Evolutionary conservation across 2,329 filamentous ascomycete species (phyloP).

Genomic region (Camptophora hylomeconis): DNA sequence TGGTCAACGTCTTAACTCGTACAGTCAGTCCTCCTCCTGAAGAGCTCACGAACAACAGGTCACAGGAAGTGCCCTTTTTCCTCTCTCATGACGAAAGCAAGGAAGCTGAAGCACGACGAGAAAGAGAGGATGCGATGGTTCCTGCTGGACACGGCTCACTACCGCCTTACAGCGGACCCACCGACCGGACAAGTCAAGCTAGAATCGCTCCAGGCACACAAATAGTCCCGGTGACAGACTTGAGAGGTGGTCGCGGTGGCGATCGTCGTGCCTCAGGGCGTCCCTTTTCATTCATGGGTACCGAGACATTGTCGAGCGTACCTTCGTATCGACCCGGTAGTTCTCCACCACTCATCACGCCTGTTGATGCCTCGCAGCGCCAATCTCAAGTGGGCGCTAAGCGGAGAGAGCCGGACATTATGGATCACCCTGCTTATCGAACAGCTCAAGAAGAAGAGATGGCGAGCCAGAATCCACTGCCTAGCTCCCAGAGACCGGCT

Average conservation of each 20-base stretch:
- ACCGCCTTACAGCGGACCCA: conserved; percentile 1
- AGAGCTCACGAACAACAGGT: too few species aligned
- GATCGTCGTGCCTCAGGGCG: not conserved
- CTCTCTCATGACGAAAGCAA: not conserved
- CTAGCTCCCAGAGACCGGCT: conserved; percentile 12
- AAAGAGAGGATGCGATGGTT: conserved; percentile 2
- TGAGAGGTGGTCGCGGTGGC: conserved; percentile 1
- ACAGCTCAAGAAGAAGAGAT: too few species aligned
- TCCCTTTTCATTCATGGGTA: conserved; percentile 3
- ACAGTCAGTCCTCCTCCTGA: conserved; percentile 1
- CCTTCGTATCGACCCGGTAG: too few species aligned
- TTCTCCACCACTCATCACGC: too few species aligned
- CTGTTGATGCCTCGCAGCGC: too few species aligned
- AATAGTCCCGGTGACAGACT: conserved; percentile 2
- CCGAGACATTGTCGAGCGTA: too few species aligned
- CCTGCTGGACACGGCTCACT: too few species aligned
- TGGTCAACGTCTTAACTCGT: too few species aligned
- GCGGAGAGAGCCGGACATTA: too few species aligned
- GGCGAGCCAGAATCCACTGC: conserved; percentile 12
- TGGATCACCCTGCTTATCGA: conserved; percentile 9
- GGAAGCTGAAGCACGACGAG: conserved; percentile 2
- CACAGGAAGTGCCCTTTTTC: too few species aligned
- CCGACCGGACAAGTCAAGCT: too few species aligned
- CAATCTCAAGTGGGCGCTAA: too few species aligned
- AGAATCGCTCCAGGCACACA: conserved; percentile 2